phyloP scores from a whole-genome alignment of 805 yeast genomes.

The Candida berthetii region DNA sequence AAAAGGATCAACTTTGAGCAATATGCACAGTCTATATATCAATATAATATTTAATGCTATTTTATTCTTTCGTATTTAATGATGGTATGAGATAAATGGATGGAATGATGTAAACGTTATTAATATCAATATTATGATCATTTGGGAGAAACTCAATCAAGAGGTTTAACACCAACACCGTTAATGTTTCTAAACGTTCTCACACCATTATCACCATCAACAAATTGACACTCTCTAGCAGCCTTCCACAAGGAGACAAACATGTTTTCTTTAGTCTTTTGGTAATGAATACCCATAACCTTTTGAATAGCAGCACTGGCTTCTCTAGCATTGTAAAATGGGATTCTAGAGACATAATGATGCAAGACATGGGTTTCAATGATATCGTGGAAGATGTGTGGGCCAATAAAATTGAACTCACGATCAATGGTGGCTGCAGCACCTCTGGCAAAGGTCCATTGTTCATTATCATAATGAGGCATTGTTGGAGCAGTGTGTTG shows the following conservation, averaged over 20 bases:
- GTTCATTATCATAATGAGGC: conserved; percentile 71
- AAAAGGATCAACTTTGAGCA: too few species aligned
- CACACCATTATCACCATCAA: conserved; percentile 66
- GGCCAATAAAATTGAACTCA: conserved; percentile 75
- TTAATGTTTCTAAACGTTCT: conserved; percentile 72
- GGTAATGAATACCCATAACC: conserved; percentile 82
- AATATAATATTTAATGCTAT: too few species aligned
- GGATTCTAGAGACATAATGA: conserved; percentile 79
- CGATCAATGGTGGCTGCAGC: conserved; percentile 89
- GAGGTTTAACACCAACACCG: conserved; percentile 39
- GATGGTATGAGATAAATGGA: too few species aligned
- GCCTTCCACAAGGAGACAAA: conserved; percentile 59
- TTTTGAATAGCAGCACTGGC: conserved; percentile 73
- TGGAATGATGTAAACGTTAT: too few species aligned
- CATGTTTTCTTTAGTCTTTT: conserved; percentile 64
- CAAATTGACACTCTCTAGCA: conserved; percentile 63
- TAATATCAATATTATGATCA: background rate
- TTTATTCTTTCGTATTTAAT: too few species aligned
- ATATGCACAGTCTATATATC: too few species aligned
- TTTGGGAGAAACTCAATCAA: background rate
- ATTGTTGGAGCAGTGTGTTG: conserved; percentile 77
- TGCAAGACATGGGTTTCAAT: conserved; percentile 89
- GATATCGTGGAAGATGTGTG: conserved; percentile 78
- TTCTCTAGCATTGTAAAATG: conserved; percentile 81
- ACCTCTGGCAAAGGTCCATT: conserved; percentile 86